Base-by-base conservation (phyloP, 2,329 filamentous ascomycete genomes). In the Septoria petroselini region DNA sequence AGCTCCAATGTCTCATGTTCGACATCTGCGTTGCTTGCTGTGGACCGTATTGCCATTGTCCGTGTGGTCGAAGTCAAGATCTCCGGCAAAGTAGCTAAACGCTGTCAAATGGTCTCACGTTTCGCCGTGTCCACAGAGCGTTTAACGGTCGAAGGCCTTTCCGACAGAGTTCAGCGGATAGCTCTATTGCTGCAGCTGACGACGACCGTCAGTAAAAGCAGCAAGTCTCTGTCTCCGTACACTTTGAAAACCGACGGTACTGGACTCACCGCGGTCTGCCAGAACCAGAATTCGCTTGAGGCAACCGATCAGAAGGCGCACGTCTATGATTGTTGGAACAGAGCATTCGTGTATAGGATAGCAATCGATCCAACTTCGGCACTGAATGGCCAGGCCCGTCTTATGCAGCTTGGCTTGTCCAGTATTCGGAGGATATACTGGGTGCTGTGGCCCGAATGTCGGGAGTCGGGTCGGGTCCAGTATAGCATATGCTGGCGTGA, bases 11-110 rank as follows among this genome's bases (percentile, higher is more conserved):
- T 47, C 21, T 47, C 33, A 39, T 38, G 43, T 5, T 6, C 25
- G 25, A 42, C 40, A 31, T 42, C 23, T 42, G 14, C 2, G n/a
- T 30, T 30, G 40, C 40, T 42, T 42, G 40, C 7, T 30, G 7
- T 39, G 43, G 43, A 9, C 11, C 30, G 27, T 38, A 15, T 18
- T 29, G 43, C 43, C 43, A 47, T 47, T 14, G 19, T 47, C 39
- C 7, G 43, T 38, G 17, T 47, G 33, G 29, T 47, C 34, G 43
- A 38, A 21, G 34, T 38, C 7, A 30, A 31, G 31, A 18, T 29
- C 6, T 44, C 18, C 25, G 41, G 41, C 17, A 29, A 44, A 33
- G 14, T 5, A 44, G 43, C 21, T 15, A 29, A 38, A 39, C n/a
- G 19, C 34, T 47, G 43, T 3, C 40, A 42, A 17, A 42, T n/a